Evolutionary conservation across 2,329 filamentous ascomycete genomes (phyloP).

Genomic region (Ophiocordyceps camponoti-rufipedis): DNA sequence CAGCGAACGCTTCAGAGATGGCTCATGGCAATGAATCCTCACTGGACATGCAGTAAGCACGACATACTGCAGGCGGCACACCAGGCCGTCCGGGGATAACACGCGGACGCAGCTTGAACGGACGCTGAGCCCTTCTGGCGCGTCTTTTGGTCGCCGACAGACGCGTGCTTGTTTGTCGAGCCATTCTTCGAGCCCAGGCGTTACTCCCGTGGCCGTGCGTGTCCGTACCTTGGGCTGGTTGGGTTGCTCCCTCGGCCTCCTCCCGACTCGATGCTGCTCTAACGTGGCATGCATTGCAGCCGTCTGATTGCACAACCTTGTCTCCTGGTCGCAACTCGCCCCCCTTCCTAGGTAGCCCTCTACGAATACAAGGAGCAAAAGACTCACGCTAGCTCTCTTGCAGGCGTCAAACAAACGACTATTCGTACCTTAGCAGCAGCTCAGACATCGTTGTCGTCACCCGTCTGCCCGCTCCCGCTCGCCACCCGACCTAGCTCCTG

Average conservation of each 20-base stretch:
- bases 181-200: no score
- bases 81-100: background rate
- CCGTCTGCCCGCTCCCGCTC: background rate
- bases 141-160: background rate
- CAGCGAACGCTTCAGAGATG: no score
- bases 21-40: background rate
- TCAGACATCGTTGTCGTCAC: no score
- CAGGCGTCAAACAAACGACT: no score
- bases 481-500: background rate
- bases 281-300: background rate
- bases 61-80: background rate
- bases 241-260: background rate
- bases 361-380: background rate
- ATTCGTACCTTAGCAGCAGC: no score
- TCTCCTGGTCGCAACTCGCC: background rate
- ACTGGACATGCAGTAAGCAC: background rate
- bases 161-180: background rate
- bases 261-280: background rate
- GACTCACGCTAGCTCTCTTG: background rate
- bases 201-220: background rate
- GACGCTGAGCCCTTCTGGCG: background rate
- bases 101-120: background rate
- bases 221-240: background rate
- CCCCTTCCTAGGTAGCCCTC: background rate
- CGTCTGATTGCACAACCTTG: background rate